Conservation (phyloP, 169 alveolate species). For the Plasmodium chabaudi region DNA sequence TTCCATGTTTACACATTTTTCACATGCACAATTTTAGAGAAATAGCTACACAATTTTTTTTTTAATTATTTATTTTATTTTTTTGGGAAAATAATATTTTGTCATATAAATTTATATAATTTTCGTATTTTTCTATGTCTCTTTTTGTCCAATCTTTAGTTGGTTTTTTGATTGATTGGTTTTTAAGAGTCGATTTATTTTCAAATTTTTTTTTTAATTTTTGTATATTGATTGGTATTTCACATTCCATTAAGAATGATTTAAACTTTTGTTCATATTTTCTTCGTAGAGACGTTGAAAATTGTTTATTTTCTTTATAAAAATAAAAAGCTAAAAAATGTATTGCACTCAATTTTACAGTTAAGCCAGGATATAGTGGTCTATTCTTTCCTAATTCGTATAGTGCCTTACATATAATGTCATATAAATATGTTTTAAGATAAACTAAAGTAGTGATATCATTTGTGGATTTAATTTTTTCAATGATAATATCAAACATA, state of each 20-base stretch:
- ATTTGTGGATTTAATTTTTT: slow-evolving; percentile 56
- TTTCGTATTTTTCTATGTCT: slow-evolving; percentile 60
- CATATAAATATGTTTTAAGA: slow-evolving; percentile 67
- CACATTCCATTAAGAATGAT: slow-evolving; percentile 47
- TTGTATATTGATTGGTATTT: slow-evolving; percentile 66
- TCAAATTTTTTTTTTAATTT: slow-evolving; percentile 47
- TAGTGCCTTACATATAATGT: slow-evolving; percentile 41
- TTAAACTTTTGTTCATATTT: slow-evolving; percentile 34
- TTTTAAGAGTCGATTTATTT: slow-evolving; percentile 11
- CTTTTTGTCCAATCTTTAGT: slow-evolving; percentile 54
- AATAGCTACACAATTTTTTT: too few species aligned
- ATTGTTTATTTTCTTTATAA: slow-evolving; percentile 61
- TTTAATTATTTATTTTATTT: not conserved
- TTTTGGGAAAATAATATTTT: slow-evolving; percentile 37
- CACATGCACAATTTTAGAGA: too few species aligned
- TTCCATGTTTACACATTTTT: too few species aligned
- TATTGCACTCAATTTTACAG: slow-evolving; percentile 55
- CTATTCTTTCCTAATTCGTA: slow-evolving; percentile 60
- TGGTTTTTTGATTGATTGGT: slow-evolving; percentile 45
- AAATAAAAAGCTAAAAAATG: slow-evolving; percentile 66
- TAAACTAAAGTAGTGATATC: slow-evolving; percentile 63
- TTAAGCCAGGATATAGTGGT: slow-evolving; percentile 66
- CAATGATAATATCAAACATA: slow-evolving; percentile 55
- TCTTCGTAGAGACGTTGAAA: slow-evolving; percentile 50
- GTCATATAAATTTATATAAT: slow-evolving; percentile 29